Percentiles rank a stretch among this genome's conserved stretches.
Evolutionary conservation across 208 protist species (phyloP).

Genomic region (Porcisia hertigi): DNA sequence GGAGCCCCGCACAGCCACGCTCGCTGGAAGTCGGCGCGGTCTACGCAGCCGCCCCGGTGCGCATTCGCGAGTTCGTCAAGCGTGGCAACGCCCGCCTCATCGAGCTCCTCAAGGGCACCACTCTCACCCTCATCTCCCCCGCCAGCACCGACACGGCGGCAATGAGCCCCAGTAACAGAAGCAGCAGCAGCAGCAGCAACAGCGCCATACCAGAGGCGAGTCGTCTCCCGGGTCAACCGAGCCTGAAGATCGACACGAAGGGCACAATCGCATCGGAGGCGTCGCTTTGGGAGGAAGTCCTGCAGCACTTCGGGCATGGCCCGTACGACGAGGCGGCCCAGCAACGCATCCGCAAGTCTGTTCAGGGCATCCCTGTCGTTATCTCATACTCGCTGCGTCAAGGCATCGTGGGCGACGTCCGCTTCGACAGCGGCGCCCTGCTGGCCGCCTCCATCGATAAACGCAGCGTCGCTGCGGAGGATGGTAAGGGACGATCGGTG

Average conservation of each 20-base stretch:
- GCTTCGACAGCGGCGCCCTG: constrained; percentile 43
- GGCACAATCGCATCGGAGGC: constrained; percentile 81
- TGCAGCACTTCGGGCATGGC: constrained; percentile 79
- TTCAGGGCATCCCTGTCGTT: constrained; percentile 77
- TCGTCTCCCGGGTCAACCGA: constrained; percentile 39
- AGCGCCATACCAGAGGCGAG: not conserved
- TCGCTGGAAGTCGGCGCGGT: constrained; percentile 41
- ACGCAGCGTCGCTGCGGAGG: not conserved
- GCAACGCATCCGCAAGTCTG: constrained; percentile 59
- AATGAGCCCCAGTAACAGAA: not conserved
- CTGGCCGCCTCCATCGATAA: not conserved
- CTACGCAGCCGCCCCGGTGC: constrained; percentile 55
- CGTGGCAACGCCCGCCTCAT: constrained; percentile 65
- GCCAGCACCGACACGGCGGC: not conserved
- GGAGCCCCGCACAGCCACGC: constrained; percentile 34
- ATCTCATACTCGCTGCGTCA: constrained; percentile 73
- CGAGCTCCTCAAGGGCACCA: constrained; percentile 39
- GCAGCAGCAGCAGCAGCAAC: not conserved
- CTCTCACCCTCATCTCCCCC: constrained; percentile 8
- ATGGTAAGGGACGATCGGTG: not conserved
- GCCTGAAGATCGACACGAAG: constrained; percentile 86
- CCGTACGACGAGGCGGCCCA: constrained; percentile 70
- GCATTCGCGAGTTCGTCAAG: constrained; percentile 60
- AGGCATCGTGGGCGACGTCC: constrained; percentile 57
- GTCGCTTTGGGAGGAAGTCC: constrained; percentile 85